Base-by-base conservation (phyloP, 805 yeast genomes). In the Wickerhamomyces alni region DNA sequence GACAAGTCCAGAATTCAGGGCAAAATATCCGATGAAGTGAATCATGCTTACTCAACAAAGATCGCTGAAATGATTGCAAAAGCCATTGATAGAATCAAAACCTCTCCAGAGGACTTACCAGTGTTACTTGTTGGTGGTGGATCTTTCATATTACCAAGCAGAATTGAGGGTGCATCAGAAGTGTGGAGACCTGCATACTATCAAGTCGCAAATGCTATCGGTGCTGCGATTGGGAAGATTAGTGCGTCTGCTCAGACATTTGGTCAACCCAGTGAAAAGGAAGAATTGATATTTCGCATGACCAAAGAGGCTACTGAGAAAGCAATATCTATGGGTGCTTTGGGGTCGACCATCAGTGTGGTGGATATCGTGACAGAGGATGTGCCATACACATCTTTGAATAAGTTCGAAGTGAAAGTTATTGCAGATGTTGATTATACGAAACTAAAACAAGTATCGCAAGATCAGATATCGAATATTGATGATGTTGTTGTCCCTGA, bases 111-210 rank as follows among this genome's bases (percentile, higher is more conserved):
- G 9, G 66, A 63, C 12, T 46, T 69, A 13, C 69, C 72, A 1
- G 74, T 70, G 5, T 39, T 72, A 4, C 52, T 68, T 2, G 76
- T 72, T 27, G 77, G 77, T 35, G 77, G 77, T 31, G 77, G 76
- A 7, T 70, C 77, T 2, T 66, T 72, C 41, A 66, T 72, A 41
- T 58, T 63, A 10, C 72, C 74, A 9, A 45, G 48, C 9, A 37
- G 47, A 17, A 42, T 68, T 13, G 58, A 56, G 12, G 75, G 75
- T 24, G 72, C 74, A 10, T 63, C 71, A 3, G 56, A 61, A 36
- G 73, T 72, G 8, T 48, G 63, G 35, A 57, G 69, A 42, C 75
- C 75, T 4, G 66, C 66, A 26, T 70, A 51, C 46, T 66, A 50
- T 46, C 62, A 62, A 36, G 74, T 71, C 28, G 75, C 75, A 6